Percentiles rank a stretch among this genome's conserved stretches.
These are phyloP conservation scores for Strobilomyces confusus DNA, from an alignment of 768 basidiomycete genomes.

Conservation along the genomic window DNA sequence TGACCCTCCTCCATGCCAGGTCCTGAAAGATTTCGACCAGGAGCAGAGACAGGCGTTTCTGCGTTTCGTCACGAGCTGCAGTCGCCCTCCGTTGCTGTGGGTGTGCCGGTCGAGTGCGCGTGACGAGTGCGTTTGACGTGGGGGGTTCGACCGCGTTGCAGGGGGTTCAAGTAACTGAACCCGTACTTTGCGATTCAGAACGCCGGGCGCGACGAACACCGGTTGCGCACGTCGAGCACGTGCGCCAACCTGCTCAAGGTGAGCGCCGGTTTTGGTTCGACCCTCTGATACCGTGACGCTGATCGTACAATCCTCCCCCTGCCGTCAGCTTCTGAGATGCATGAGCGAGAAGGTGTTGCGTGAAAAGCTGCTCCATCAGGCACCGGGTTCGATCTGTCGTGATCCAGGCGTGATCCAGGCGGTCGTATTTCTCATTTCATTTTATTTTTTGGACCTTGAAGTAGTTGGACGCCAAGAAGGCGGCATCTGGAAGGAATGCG, in stretches of 20 bases:
- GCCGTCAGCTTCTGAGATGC: conserved; percentile 66
- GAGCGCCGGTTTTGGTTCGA: neutral
- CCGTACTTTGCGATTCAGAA: conserved; percentile 90
- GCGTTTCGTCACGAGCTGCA: conserved; percentile 91
- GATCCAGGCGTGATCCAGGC: conserved; percentile 1
- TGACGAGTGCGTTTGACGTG: neutral
- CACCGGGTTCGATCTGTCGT: conserved; percentile 93
- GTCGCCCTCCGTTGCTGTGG: conserved; percentile 81
- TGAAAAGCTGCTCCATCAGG: conserved; percentile 75
- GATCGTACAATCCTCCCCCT: neutral
- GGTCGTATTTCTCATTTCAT: neutral
- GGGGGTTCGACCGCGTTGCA: too few species aligned
- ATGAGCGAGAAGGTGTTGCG: conserved; percentile 57
- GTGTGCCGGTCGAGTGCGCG: conserved; percentile 21
- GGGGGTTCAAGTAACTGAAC: conserved; percentile 81
- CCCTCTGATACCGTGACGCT: neutral
- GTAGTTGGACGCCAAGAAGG: conserved; percentile 80
- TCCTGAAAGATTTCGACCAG: conserved; percentile 74
- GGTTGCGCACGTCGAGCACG: conserved; percentile 75
- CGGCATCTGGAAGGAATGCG: conserved; percentile 54
- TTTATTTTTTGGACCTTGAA: conserved; percentile 44
- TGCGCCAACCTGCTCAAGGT: conserved; percentile 94
- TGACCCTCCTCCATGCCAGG: conserved; percentile 37
- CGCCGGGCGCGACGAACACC: conserved; percentile 64
- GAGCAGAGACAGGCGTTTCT: conserved; percentile 75